phyloP scores from a whole-genome alignment of 2,329 filamentous ascomycete species.

The Didymella exigua region DNA sequence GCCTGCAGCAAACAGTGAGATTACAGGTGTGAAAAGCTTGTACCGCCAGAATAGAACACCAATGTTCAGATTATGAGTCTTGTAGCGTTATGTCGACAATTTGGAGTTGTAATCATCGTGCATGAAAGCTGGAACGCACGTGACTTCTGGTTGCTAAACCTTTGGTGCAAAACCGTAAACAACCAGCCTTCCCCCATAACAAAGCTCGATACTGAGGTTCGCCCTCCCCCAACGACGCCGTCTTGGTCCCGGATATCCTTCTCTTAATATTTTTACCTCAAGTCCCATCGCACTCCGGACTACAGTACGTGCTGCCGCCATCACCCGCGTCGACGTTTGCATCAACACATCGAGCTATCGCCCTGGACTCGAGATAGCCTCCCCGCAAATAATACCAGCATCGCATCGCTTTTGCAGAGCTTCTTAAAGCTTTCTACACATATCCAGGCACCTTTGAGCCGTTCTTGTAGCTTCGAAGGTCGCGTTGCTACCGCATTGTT shows the following conservation, averaged over 20 bases:
- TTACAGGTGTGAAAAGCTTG: not conserved
- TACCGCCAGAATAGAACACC: not conserved
- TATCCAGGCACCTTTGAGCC: not conserved
- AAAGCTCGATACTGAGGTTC: conserved; percentile 28
- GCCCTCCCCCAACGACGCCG: conserved; percentile 23
- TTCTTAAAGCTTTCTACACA: not conserved
- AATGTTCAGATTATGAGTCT: not conserved
- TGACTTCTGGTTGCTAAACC: conserved; percentile 1
- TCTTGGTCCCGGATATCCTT: conserved; percentile 29
- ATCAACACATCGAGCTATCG: not conserved
- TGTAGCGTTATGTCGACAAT: not conserved
- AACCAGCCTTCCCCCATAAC: conserved; percentile 28
- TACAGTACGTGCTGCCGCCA: conserved; percentile 17
- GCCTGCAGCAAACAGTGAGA: conserved; percentile 11
- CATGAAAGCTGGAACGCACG: conserved; percentile 2
- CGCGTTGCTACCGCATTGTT: conserved; percentile 36
- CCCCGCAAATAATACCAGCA: conserved; percentile 25
- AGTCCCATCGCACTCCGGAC: conserved; percentile 15
- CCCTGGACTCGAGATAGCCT: not conserved
- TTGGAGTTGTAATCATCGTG: not conserved
- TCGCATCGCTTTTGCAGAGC: not conserved
- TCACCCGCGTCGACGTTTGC: conserved; percentile 8
- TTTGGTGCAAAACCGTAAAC: conserved; percentile 13
- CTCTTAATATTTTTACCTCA: conserved; percentile 16
- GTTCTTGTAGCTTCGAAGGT: conserved; percentile 2